A percentile compares a stretch with the other conserved stretches of the same genome.
phyloP scores from a whole-genome alignment of 139 green algal genomes.

The Chlamydomonas sp. region DNA sequence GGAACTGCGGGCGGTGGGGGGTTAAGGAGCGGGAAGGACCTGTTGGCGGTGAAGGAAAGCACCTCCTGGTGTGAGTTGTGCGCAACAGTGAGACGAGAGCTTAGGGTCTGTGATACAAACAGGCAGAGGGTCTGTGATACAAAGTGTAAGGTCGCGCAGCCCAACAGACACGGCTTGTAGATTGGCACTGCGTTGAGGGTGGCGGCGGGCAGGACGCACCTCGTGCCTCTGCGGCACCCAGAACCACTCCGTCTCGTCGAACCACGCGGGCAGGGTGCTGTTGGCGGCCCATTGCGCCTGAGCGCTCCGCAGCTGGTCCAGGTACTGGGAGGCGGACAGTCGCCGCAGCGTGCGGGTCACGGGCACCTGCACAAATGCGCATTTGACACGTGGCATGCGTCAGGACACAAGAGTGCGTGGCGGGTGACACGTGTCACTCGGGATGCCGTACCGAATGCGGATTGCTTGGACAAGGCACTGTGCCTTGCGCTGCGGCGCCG shows the following conservation, averaged over 20 bases:
- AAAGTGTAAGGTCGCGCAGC: too few relatives aligned
- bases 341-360: slow-evolving; percentile 49
- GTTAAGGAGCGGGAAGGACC: neutral
- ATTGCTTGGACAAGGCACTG: too few relatives aligned
- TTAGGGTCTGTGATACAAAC: too few relatives aligned
- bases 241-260: slow-evolving; percentile 66
- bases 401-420: too few relatives aligned
- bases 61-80: neutral
- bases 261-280: slow-evolving; percentile 43
- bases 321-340: slow-evolving; percentile 41
- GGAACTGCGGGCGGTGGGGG: slow-evolving; percentile 49
- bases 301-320: slow-evolving; percentile 40
- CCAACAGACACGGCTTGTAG: too few relatives aligned
- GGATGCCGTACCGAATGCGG: too few relatives aligned
- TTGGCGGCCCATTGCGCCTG: slow-evolving; percentile 29
- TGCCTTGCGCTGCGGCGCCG: too few relatives aligned
- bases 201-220: slow-evolving; percentile 9
- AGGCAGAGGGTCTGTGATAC: too few relatives aligned
- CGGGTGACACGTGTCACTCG: too few relatives aligned
- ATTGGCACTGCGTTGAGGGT: neutral
- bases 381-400: too few relatives aligned
- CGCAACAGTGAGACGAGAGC: too few relatives aligned
- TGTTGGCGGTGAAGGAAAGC: neutral
- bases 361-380: slow-evolving; percentile 27
- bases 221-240: slow-evolving; percentile 55